Evolutionary conservation across 257 asterid genomes (phyloP).

Genomic region (Eucommia ulmoides): DNA sequence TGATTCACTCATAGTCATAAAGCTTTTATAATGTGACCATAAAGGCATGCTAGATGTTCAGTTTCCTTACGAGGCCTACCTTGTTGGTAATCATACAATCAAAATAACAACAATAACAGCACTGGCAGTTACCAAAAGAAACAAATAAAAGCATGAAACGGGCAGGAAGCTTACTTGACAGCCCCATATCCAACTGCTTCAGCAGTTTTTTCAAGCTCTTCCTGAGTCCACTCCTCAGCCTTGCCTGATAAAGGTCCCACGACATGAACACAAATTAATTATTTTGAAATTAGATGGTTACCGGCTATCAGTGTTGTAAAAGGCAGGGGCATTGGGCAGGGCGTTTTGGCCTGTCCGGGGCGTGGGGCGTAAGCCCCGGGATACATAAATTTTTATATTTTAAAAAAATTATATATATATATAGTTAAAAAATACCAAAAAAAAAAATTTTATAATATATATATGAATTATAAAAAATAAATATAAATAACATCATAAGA

Average conservation of each 20-base stretch:
- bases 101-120: not conserved
- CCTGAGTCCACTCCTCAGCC: slow-evolving; percentile 61
- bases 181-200: slow-evolving; percentile 99
- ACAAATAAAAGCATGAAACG: slow-evolving; percentile 5
- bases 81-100: not conserved
- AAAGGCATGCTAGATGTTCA: not conserved
- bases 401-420: too few relatives aligned
- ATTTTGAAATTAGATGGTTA: not conserved
- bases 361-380: too few relatives aligned
- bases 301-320: too few relatives aligned
- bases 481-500: too few relatives aligned
- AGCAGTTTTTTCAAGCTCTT: slow-evolving; percentile 85
- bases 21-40: not conserved
- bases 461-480: too few relatives aligned
- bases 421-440: too few relatives aligned
- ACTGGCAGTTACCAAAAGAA: not conserved
- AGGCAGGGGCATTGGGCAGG: too few relatives aligned
- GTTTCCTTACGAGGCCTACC: not conserved
- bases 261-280: slow-evolving; percentile 4
- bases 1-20: not conserved
- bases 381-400: too few relatives aligned
- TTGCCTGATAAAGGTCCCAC: slow-evolving; percentile 37
- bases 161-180: slow-evolving; percentile 50
- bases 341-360: too few relatives aligned
- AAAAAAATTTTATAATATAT: too few relatives aligned